These are phyloP conservation scores for Colletotrichum liaoningense DNA, from an alignment of 2,329 filamentous ascomycete genomes.

Conservation along the genomic window DNA sequence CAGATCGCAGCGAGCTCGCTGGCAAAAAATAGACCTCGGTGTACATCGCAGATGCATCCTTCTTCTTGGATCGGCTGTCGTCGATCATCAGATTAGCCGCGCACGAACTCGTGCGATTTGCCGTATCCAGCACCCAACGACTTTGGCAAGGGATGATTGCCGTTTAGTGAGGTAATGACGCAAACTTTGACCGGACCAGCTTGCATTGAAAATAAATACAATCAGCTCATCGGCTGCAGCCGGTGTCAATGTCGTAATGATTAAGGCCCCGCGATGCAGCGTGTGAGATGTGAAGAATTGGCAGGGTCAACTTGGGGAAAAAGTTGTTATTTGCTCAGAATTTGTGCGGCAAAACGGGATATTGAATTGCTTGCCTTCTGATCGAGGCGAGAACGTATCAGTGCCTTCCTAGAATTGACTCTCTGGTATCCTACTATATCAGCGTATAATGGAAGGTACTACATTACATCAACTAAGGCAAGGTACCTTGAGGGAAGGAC, in stretches of 20 bases:
- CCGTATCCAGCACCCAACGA: neutral
- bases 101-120: neutral
- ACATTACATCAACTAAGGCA: too few species aligned
- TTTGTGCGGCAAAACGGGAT: neutral
- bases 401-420: neutral
- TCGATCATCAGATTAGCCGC: neutral
- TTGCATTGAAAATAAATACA: neutral
- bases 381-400: too few species aligned
- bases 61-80: neutral
- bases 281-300: neutral
- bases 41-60: neutral
- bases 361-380: neutral
- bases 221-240: neutral
- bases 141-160: neutral
- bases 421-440: neutral
- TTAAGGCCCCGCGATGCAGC: neutral
- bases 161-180: neutral
- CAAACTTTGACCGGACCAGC: neutral
- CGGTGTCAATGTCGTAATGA: neutral
- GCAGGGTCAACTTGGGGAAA: neutral
- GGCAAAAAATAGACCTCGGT: neutral
- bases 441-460: too few species aligned
- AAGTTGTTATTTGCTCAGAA: neutral
- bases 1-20: neutral
- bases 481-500: too few species aligned